Base-by-base conservation (phyloP, 306 rosid genomes). In the Mucuna pruriens region DNA sequence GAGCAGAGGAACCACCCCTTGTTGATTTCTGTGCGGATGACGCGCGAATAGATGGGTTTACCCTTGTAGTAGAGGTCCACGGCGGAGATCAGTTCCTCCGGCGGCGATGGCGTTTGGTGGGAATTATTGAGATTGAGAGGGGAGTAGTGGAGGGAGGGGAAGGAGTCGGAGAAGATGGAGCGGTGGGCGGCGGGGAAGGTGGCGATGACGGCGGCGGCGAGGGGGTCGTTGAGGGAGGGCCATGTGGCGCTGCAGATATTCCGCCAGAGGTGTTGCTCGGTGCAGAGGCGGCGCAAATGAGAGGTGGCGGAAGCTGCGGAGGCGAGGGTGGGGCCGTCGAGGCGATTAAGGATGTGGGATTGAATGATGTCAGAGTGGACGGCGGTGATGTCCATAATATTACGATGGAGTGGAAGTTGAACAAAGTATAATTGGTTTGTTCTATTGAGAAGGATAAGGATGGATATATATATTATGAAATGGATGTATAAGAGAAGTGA, bases 251-350 rank as follows among this genome's bases (percentile, higher is more conserved):
- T 4, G 86, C 87, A 86, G 60, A 89, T 83, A 7, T 77, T 71
- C 0, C 72, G 88, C 99, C 99, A 95, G 83, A 95, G 92, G 9
- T 75, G 38, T 7, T 80, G 83, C n/a, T 90, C 86, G 29, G 84
- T 5, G 82, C 94, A 90, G 81, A 93, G 94, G 9, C 68, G 33
- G 63, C 83, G 93, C 39, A 93, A 44, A 5, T 84, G 79, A 4
- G 93, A 82, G 7, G 90, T 84, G 1, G 93, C 44, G 26, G 90
- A 78, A 20, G 92, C 55, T 31, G 88, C 85, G 19, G 94, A 81
- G 78, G 90, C 85, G 11, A 95, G 90, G 15, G 93, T 9, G 4
- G 90, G 78, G 64, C 91, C 97, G 84, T 95, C 98, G 49, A 95
- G 96, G 1, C 92, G 90, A 62, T 66, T 82, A 23, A 95, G 92